Evolutionary conservation across 108 stramenopile genomes (phyloP), one percentile per base, ranked within the genome.

Genomic region (Cyclotella kingstonii): DNA sequence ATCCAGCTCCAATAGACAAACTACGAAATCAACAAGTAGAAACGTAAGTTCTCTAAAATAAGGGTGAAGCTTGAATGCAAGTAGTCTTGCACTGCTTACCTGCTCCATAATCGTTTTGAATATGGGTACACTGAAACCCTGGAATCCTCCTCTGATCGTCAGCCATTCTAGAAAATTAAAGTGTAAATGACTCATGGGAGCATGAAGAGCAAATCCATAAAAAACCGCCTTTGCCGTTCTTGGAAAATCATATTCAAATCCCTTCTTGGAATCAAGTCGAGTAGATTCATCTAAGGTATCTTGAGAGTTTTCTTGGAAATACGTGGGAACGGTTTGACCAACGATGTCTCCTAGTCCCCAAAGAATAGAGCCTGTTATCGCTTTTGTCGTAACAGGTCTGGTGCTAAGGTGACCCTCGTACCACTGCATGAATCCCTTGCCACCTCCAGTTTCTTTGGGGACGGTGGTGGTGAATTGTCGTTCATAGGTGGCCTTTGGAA

Each of bases 1-100:
- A 86, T 62, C 85, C 85, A 90, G 48, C 80, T 77, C 89, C 89
- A 90, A 44, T 90, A 90, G 25, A 90, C 84, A 71, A 90, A 90
- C 77, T 81, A 33, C 3, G 36, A 54, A 29, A 41, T 35, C 28
- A 19, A 63, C 11, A 28, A 73, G 27, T 9, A 36, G 17, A 33
- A 45, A 38, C 5, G 11, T 45, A n/a, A 23, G 48, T 2, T 52
- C 9, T 36, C 39, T 26, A 18, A 35, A 1, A 36, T 34, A 10
- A 56, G 30, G 51, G 10, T 45, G 0, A 47, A 33, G 5, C 15
- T 0, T 15, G 9, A 48, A 7, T 29, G 8, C n/a, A n/a, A n/a
- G n/a, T 48, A 46, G 27, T 12, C 42, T 30, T 34, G 14, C 41
- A 42, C 33, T 43, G 27, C 73, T 47, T 42, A 81, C 77, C 68